Conservation (phyloP, 148 eudicot species). For the Cornus controversa region DNA sequence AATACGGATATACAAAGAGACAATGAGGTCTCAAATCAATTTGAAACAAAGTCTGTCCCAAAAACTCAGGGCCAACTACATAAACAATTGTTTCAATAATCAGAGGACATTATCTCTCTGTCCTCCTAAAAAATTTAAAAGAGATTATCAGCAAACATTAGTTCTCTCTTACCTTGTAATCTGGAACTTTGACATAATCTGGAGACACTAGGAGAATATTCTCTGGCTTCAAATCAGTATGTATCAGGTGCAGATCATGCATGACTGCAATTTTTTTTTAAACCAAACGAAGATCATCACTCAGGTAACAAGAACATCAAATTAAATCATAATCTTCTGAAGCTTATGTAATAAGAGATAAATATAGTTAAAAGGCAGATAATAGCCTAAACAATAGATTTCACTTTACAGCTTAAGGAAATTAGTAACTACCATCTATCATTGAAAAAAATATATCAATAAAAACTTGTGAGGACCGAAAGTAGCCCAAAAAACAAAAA, state of each 20-base stretch:
- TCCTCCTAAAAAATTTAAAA: no score
- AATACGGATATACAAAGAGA: background rate
- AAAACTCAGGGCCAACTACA: background rate
- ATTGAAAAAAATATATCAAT: background rate
- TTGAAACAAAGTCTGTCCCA: background rate
- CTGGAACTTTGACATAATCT: slow-evolving; percentile 67
- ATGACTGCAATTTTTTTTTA: slow-evolving; percentile 58
- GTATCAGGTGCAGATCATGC: slow-evolving; percentile 84
- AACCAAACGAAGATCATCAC: background rate
- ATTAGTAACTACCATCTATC: background rate
- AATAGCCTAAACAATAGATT: background rate
- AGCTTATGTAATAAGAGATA: background rate
- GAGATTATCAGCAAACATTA: background rate
- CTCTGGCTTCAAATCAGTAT: slow-evolving; percentile 93
- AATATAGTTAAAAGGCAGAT: background rate
- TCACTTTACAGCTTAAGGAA: background rate
- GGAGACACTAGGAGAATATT: slow-evolving; percentile 69
- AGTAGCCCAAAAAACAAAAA: background rate
- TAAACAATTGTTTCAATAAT: background rate
- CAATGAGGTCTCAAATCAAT: background rate
- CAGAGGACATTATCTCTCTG: background rate
- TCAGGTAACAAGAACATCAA: background rate
- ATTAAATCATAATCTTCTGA: background rate
- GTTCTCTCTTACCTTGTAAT: slow-evolving; percentile 51
- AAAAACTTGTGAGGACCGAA: background rate